Conservation (phyloP, 2,329 filamentous ascomycete genomes). For the Colletotrichum eleusines region DNA sequence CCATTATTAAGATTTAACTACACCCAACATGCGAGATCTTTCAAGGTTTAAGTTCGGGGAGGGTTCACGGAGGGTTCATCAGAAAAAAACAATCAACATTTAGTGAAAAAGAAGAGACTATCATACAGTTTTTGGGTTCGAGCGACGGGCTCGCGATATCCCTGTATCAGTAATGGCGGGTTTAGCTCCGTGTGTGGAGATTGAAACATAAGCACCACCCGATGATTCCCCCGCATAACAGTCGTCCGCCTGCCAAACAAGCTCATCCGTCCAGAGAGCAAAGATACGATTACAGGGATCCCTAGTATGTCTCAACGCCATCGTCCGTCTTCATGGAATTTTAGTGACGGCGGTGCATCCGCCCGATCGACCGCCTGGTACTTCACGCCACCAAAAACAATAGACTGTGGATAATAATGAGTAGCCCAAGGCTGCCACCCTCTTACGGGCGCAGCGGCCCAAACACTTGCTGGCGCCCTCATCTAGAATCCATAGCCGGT, state of each 20-base stretch:
- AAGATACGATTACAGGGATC: conserved; percentile 43
- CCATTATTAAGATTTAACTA: neutral
- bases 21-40: no score
- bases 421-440: conserved; percentile 11
- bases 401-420: conserved; percentile 11
- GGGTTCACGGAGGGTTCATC: neutral
- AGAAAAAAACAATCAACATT: conserved; percentile 36
- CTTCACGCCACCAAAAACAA: conserved; percentile 12
- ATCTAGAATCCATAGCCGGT: conserved; percentile 79
- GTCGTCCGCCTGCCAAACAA: conserved; percentile 32
- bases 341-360: conserved; percentile 14
- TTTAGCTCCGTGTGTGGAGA: conserved; percentile 36
- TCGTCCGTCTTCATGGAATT: conserved; percentile 38
- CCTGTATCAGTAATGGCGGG: conserved; percentile 36
- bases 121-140: conserved; percentile 38
- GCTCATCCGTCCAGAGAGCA: conserved; percentile 40
- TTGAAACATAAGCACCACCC: conserved; percentile 31
- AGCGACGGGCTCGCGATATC: conserved; percentile 31
- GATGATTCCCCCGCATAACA: conserved; percentile 33
- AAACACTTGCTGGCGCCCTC: conserved; percentile 32
- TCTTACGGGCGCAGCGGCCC: conserved; percentile 20
- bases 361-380: conserved; percentile 9
- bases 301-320: conserved; percentile 41
- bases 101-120: conserved; percentile 18
- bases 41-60: neutral